Evolutionary conservation across 2,329 filamentous ascomycete species (phyloP), one percentile per base, ranked within the genome.

Genomic region (Penicillium expansum): DNA sequence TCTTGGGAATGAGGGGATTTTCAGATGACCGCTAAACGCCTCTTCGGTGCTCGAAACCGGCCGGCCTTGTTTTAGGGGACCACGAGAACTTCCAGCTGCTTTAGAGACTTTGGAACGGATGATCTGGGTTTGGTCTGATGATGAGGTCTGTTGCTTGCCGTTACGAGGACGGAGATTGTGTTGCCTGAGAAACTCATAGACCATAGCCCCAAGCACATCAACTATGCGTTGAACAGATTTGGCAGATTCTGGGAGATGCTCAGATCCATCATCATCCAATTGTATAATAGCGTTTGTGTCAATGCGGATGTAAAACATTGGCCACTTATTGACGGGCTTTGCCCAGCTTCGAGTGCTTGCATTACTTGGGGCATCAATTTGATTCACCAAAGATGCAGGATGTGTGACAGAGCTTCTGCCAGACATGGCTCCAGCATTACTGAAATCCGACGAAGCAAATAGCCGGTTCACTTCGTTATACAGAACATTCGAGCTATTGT

Each of bases 291-390:
- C 71, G n/a, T 78, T 73, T 11, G 82, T 66, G 2, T 79, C 75
- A 35, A 96, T 83, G 29, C 84, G 84, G n/a, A 97, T 75, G 65
- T 87, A 89, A 67, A 96, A 97, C 86, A 93, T 93, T 0, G 93
- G 92, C 86, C 91, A 94, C 49, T 85, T 83, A 67, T 97, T 91
- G 10, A 92, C 77, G 0, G 86, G 81, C 69, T 90, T 93, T 9
- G 79, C 81, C 13, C 75, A 64, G 8, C 72, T 73, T 66, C 79
- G 85, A 37, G 83, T 63, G 56, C 86, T 60, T 75, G 81, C 32
- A 71, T 75, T 1, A 79, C 83, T 54, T 20, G 57, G 52, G 24
- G 51, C 51, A 16, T 58, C 55, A 18, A 57, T 50, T 4, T 20
- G 49, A 30, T 52, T 68, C 67, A 68, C 55, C 63, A 71, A 53